Conservation (phyloP, 163 green algal species). For the Volvox carteri region DNA sequence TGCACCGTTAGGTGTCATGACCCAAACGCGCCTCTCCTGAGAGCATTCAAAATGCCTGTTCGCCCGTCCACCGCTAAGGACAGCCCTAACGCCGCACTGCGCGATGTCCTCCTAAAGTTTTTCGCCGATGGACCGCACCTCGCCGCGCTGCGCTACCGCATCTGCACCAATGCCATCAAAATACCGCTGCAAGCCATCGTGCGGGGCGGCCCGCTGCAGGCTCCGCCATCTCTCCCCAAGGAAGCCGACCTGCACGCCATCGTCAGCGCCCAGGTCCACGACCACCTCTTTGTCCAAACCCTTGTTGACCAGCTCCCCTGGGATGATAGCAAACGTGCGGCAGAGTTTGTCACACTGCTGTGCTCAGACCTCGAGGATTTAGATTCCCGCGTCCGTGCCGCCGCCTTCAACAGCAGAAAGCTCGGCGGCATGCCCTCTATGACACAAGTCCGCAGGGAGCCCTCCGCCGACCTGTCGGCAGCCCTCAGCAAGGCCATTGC, state of each 20-base stretch:
- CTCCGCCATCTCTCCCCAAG: neutral
- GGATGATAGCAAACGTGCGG: neutral
- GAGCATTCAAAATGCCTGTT: slow-evolving; percentile 4
- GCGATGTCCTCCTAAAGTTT: neutral
- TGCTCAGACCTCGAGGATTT: neutral
- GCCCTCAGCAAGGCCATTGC: slow-evolving; percentile 22
- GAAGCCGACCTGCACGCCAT: neutral
- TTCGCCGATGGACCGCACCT: neutral
- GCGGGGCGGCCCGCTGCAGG: neutral
- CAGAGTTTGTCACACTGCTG: slow-evolving; percentile 11
- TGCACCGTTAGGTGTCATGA: too few relatives aligned
- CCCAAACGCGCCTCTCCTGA: too few relatives aligned
- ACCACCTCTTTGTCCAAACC: neutral
- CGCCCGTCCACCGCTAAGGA: neutral
- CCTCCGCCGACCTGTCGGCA: neutral
- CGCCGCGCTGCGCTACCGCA: slow-evolving; percentile 5
- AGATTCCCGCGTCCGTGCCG: neutral
- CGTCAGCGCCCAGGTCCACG: neutral
- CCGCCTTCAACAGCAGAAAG: slow-evolving; percentile 19
- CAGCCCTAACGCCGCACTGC: neutral
- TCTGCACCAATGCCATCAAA: slow-evolving; percentile 7
- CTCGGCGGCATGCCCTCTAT: neutral
- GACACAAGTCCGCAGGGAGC: slow-evolving; percentile 13
- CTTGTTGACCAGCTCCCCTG: neutral
- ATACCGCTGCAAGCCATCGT: slow-evolving; percentile 9